A percentile compares a stretch with the other conserved stretches of the same genome.
These are phyloP conservation scores for Aspergillus piperis DNA, from an alignment of 2,329 filamentous ascomycete species.

Conservation along the genomic window DNA sequence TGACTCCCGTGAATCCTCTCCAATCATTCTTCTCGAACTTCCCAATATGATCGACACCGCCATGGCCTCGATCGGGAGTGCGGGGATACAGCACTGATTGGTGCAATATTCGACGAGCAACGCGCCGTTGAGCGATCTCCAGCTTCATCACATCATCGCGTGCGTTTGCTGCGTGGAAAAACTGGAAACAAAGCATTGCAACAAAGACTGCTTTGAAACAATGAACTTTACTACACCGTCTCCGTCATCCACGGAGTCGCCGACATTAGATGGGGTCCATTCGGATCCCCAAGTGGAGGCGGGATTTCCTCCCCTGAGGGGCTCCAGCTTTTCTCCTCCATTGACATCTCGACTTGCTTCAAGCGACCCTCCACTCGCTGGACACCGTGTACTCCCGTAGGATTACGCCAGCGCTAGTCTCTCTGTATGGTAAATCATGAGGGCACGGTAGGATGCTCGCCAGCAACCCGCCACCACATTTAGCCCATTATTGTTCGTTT, in stretches of 20 bases:
- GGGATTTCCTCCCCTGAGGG: background rate
- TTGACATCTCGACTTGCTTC: too few species aligned
- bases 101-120: slow-evolving; percentile 31
- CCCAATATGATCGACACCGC: slow-evolving; percentile 27
- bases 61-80: slow-evolving; percentile 27
- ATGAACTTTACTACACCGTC: background rate
- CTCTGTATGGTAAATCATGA: slow-evolving; percentile 24
- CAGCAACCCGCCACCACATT: background rate
- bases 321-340: background rate
- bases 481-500: background rate
- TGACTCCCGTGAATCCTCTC: too few species aligned
- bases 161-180: too few species aligned
- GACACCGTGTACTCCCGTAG: background rate
- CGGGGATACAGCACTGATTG: slow-evolving; percentile 29
- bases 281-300: background rate
- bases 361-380: background rate
- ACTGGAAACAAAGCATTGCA: background rate
- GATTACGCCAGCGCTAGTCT: slow-evolving; percentile 14
- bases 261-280: background rate
- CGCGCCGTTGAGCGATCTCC: background rate
- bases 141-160: background rate
- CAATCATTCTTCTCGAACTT: background rate
- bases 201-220: background rate
- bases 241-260: background rate
- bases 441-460: slow-evolving; percentile 6